Evolutionary conservation across 139 green algal species (phyloP).

Genomic region (Chlamydomonas sp.): DNA sequence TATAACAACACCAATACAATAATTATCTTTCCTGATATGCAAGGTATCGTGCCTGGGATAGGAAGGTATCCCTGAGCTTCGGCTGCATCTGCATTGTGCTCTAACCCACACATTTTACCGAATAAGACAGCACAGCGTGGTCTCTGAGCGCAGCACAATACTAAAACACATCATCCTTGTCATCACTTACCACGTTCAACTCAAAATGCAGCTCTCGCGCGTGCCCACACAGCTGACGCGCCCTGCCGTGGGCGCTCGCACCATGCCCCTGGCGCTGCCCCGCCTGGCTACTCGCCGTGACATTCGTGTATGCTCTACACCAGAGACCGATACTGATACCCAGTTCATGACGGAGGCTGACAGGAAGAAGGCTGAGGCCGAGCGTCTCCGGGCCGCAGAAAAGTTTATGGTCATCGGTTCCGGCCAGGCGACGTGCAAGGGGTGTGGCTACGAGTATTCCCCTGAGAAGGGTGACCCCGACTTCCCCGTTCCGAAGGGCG

Average conservation of each 20-base stretch:
- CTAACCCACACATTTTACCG: background rate
- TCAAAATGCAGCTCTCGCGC: no score
- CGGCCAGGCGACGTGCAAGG: constrained; percentile 78
- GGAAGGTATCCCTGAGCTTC: background rate
- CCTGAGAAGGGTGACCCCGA: constrained; percentile 88
- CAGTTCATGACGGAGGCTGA: constrained; percentile 22
- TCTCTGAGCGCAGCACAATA: no score
- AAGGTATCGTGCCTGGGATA: no score
- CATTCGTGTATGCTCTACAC: background rate
- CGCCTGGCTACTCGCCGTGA: background rate
- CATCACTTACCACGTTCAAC: no score
- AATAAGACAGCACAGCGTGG: no score
- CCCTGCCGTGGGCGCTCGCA: background rate
- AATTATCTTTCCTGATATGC: no score
- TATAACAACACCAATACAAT: no score
- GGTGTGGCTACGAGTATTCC: constrained; percentile 84
- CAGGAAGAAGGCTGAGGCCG: constrained; percentile 49
- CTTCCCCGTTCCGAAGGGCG: constrained; percentile 85
- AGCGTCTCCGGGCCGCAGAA: constrained; percentile 83
- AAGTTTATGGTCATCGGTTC: constrained; percentile 92
- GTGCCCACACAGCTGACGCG: no score
- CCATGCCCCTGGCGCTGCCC: background rate
- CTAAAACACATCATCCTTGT: no score
- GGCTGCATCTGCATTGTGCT: background rate
- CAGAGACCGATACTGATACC: constrained; percentile 19